phyloP scores from a whole-genome alignment of 2,329 filamentous ascomycete species.

The Scedosporium minutisporum region DNA sequence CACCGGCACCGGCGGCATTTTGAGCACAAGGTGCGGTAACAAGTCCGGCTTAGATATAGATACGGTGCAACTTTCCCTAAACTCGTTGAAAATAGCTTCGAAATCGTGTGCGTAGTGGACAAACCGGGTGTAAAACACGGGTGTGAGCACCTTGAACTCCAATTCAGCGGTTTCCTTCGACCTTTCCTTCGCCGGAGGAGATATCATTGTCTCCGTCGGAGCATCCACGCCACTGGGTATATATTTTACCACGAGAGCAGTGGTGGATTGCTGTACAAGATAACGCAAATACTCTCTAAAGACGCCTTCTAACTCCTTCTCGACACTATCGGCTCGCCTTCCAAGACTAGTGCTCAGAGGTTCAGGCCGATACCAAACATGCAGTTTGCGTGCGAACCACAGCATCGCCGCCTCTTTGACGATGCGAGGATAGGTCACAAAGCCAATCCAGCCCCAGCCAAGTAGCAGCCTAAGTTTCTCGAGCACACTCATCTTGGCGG shows the following conservation, averaged over 20 bases:
- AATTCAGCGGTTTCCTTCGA: constrained; percentile 25
- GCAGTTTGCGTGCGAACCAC: constrained; percentile 45
- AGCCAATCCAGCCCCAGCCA: constrained; percentile 58
- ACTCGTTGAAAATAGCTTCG: constrained; percentile 52
- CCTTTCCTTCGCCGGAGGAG: constrained; percentile 15
- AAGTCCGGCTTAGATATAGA: constrained; percentile 45
- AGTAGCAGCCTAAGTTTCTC: constrained; percentile 37
- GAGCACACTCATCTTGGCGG: constrained; percentile 29
- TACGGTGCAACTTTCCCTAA: constrained; percentile 48
- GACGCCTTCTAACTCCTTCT: constrained; percentile 33
- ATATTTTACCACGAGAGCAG: constrained; percentile 42
- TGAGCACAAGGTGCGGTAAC: constrained; percentile 35
- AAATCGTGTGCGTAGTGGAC: constrained; percentile 52
- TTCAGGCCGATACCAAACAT: constrained; percentile 58
- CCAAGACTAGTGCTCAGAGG: constrained; percentile 46
- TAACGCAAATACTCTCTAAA: constrained; percentile 39
- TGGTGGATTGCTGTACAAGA: constrained; percentile 36
- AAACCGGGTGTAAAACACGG: constrained; percentile 58
- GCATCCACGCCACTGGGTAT: constrained; percentile 37
- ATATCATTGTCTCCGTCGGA: constrained; percentile 27
- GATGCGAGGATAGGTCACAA: constrained; percentile 57
- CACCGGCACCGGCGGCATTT: constrained; percentile 25
- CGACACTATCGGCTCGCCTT: constrained; percentile 39
- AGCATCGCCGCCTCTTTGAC: constrained; percentile 48
- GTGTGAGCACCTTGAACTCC: constrained; percentile 50